phyloP scores from a whole-genome alignment of 2,329 filamentous ascomycete genomes.

The Pyrenophora teres region DNA sequence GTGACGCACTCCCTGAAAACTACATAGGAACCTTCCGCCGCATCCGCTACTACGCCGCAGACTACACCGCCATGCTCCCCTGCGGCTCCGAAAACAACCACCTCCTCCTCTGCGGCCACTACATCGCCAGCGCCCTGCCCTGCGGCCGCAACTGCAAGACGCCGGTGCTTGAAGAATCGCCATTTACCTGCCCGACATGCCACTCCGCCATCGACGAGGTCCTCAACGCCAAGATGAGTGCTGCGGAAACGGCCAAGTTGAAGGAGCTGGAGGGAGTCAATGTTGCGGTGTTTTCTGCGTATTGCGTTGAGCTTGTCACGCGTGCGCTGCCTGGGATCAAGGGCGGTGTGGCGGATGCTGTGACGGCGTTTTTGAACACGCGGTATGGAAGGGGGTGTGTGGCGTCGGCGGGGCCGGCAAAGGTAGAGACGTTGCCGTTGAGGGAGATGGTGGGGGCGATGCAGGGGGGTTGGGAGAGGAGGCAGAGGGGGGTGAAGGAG shows the following conservation, averaged over 20 bases:
- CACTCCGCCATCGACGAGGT: slow-evolving; percentile 1
- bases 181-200: slow-evolving; percentile 19
- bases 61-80: neutral
- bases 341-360: neutral
- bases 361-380: neutral
- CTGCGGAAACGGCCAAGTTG: neutral
- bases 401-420: neutral
- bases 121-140: slow-evolving; percentile 4
- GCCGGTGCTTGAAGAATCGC: neutral
- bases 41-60: slow-evolving; percentile 6
- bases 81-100: slow-evolving; percentile 1
- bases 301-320: neutral
- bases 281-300: neutral
- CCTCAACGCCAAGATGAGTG: slow-evolving; percentile 5
- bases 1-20: slow-evolving; percentile 6
- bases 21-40: slow-evolving; percentile 19
- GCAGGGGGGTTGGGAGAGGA: neutral
- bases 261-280: neutral
- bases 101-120: slow-evolving; percentile 22
- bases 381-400: neutral
- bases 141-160: slow-evolving; percentile 19
- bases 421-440: neutral
- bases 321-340: neutral
- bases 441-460: neutral
- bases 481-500: neutral